Percentiles rank a stretch among this genome's conserved stretches.
phyloP scores from a whole-genome alignment of 805 yeast species.

The Zygosaccharomyces rouxii region DNA sequence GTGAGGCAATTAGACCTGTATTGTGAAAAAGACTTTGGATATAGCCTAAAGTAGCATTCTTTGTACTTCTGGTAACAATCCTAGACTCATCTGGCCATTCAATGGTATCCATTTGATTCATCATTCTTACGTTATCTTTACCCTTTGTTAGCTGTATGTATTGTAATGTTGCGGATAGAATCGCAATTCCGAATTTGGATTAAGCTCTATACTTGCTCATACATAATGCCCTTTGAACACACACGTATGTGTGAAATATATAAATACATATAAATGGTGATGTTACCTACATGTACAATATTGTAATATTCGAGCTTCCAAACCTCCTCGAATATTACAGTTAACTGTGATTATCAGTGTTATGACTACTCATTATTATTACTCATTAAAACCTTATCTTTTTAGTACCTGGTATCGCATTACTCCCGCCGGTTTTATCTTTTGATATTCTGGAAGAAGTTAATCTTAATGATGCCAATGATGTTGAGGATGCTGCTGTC shows the following conservation, averaged over 20 bases:
- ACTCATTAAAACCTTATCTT: slow-evolving; percentile 11
- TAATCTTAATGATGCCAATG: slow-evolving; percentile 3
- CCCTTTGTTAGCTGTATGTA: neutral
- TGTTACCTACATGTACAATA: no score
- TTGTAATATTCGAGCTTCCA: no score
- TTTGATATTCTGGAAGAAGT: neutral
- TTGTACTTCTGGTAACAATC: slow-evolving; percentile 21
- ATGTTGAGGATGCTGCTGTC: slow-evolving; percentile 3
- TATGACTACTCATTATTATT: neutral
- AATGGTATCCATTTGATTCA: neutral
- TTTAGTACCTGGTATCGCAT: slow-evolving; percentile 15
- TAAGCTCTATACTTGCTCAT: no score
- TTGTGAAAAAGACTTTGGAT: slow-evolving; percentile 32
- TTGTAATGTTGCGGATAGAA: neutral
- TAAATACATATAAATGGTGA: no score
- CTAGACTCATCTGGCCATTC: slow-evolving; percentile 28
- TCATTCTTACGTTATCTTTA: neutral
- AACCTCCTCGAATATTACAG: no score
- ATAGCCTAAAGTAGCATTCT: slow-evolving; percentile 18
- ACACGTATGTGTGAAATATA: no score
- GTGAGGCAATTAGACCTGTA: slow-evolving; percentile 25
- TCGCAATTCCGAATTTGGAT: no score
- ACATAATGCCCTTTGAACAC: no score
- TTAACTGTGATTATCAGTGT: neutral
- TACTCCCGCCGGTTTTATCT: slow-evolving; percentile 8